Percentiles rank a stretch among this genome's conserved stretches.
phyloP scores from a whole-genome alignment of 768 basidiomycete species.

The Rhizopogon vulgaris region DNA sequence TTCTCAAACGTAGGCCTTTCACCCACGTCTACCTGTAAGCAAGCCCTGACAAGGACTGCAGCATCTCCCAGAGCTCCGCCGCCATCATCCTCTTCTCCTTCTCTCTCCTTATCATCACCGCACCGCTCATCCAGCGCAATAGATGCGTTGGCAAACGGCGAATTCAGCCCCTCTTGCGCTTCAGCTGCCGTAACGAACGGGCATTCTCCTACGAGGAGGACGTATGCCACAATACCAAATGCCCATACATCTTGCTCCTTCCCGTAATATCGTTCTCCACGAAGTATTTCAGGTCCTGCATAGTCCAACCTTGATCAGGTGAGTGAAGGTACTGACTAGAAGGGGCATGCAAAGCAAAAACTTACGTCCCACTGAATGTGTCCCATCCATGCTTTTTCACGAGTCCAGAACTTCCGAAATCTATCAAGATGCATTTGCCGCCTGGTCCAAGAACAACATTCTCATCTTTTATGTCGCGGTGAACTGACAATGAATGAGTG shows the following conservation, averaged over 20 bases:
- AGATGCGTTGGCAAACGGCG: slow-evolving; percentile 70
- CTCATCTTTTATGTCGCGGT: slow-evolving; percentile 98
- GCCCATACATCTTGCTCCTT: slow-evolving; percentile 99
- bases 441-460: slow-evolving; percentile 81
- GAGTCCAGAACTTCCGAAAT: slow-evolving; percentile 91
- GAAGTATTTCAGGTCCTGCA: slow-evolving; percentile 92
- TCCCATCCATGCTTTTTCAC: slow-evolving; percentile 85
- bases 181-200: slow-evolving; percentile 89
- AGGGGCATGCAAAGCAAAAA: slow-evolving; percentile 12
- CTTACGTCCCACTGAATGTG: slow-evolving; percentile 89
- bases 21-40: slow-evolving; percentile 72
- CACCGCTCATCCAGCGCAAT: slow-evolving; percentile 79
- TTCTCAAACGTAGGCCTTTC: slow-evolving; percentile 84
- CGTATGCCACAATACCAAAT: slow-evolving; percentile 93
- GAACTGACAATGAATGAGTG: slow-evolving; percentile 44
- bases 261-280: slow-evolving; percentile 91
- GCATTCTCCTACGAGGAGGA: slow-evolving; percentile 88
- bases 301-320: slow-evolving; percentile 66
- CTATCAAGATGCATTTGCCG: slow-evolving; percentile 88
- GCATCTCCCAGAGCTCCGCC: slow-evolving; percentile 84
- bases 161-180: slow-evolving; percentile 77
- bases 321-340: slow-evolving; percentile 8
- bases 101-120: slow-evolving; percentile 61
- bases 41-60: slow-evolving; percentile 74
- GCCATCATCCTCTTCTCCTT: slow-evolving; percentile 75